These are phyloP conservation scores for Penicillium sp. DNA, from an alignment of 2,329 filamentous ascomycete species.

Conservation along the genomic window DNA sequence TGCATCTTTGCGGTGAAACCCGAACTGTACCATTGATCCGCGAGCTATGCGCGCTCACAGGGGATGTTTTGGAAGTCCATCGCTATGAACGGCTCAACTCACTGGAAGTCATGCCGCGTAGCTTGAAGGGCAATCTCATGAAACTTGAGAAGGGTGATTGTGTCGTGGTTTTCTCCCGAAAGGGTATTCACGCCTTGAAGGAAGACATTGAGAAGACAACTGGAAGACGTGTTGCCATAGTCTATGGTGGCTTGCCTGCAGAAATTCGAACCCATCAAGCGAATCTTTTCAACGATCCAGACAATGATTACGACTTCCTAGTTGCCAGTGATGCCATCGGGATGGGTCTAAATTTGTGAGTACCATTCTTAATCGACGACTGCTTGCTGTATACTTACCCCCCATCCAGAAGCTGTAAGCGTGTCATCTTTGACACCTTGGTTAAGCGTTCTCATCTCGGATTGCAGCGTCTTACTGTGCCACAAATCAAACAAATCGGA, in stretches of 20 bases:
- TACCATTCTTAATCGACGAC: conserved; percentile 8
- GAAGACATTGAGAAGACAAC: conserved; percentile 73
- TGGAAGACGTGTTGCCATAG: conserved; percentile 80
- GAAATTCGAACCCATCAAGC: conserved; percentile 93
- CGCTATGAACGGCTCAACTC: conserved; percentile 81
- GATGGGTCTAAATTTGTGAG: conserved; percentile 91
- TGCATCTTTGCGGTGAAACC: conserved; percentile 92
- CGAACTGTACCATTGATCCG: conserved; percentile 77
- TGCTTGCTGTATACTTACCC: conserved; percentile 13
- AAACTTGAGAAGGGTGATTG: conserved; percentile 86
- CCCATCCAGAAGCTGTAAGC: conserved; percentile 67
- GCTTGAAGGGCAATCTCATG: conserved; percentile 64
- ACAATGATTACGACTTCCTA: conserved; percentile 93
- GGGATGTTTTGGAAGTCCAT: conserved; percentile 81
- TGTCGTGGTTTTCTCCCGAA: conserved; percentile 80
- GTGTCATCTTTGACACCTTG: conserved; percentile 81
- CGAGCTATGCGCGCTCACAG: conserved; percentile 73
- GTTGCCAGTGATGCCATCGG: conserved; percentile 95
- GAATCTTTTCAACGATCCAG: conserved; percentile 86
- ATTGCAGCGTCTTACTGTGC: conserved; percentile 63
- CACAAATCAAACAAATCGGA: conserved; percentile 92
- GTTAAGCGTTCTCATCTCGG: conserved; percentile 69
- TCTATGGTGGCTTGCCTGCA: conserved; percentile 88
- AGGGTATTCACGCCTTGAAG: conserved; percentile 80
- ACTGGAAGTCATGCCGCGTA: conserved; percentile 65